These are phyloP conservation scores for Kluyveromyces nonfermentans DNA, from an alignment of 805 yeast genomes.

Conservation along the genomic window DNA sequence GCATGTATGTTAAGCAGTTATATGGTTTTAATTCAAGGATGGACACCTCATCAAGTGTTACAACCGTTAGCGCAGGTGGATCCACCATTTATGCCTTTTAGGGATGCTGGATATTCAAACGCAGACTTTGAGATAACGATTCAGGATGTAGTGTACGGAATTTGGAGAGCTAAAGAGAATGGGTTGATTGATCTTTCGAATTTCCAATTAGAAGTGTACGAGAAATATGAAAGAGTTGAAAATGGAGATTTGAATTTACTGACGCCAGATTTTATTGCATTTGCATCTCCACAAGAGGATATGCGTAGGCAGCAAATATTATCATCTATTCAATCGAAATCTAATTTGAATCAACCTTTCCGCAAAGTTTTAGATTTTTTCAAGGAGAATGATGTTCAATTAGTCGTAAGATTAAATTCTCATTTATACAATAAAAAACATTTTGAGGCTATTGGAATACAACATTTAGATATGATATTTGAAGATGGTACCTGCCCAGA, in stretches of 20 bases:
- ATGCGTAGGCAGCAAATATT: conserved; percentile 21
- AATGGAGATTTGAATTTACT: conserved; percentile 92
- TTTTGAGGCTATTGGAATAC: conserved; percentile 73
- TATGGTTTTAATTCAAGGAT: conserved; percentile 88
- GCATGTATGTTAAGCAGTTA: conserved; percentile 91
- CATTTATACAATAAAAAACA: conserved; percentile 80
- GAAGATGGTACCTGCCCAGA: conserved; percentile 99
- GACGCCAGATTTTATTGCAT: conserved; percentile 91
- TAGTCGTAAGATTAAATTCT: conserved; percentile 88
- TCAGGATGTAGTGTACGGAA: conserved; percentile 91
- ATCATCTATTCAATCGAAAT: conserved; percentile 13
- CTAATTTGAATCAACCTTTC: conserved; percentile 59
- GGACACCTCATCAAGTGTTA: conserved; percentile 97
- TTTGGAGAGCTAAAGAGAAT: conserved; percentile 95
- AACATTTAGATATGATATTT: conserved; percentile 90
- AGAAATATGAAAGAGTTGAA: conserved; percentile 89
- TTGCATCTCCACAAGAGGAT: conserved; percentile 89
- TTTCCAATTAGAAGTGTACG: conserved; percentile 89
- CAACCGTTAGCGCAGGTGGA: conserved; percentile 89
- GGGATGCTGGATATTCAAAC: conserved; percentile 95
- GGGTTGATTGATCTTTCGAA: conserved; percentile 77
- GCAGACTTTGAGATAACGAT: conserved; percentile 91
- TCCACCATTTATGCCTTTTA: conserved; percentile 88
- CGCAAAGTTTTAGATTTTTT: conserved; percentile 75
- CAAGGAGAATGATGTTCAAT: conserved; percentile 59